A percentile compares a stretch with the other conserved stretches of the same genome.
These are phyloP conservation scores for Suillus weaverae DNA, from an alignment of 768 basidiomycete species.

Conservation along the genomic window DNA sequence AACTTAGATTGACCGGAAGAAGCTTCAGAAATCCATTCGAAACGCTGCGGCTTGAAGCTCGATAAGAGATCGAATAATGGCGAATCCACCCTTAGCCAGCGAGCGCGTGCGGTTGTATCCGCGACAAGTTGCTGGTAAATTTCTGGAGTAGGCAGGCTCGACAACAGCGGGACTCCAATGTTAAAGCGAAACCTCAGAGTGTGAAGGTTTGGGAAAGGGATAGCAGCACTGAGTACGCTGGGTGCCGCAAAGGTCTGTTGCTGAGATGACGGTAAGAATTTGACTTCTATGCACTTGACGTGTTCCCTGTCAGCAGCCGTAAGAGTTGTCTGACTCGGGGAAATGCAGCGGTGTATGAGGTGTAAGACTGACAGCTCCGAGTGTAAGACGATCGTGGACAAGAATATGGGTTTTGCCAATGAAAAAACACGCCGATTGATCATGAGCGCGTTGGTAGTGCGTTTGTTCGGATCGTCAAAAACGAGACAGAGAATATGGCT, in stretches of 20 bases:
- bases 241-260: neutral
- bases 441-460: neutral
- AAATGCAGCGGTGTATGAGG: conserved; percentile 4
- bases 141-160: neutral
- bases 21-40: conserved; percentile 6
- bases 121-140: neutral
- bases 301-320: neutral
- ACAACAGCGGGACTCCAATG: neutral
- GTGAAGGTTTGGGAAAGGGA: conserved; percentile 4
- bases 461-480: neutral
- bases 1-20: neutral
- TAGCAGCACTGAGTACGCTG: neutral
- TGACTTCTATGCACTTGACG: conserved; percentile 6
- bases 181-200: conserved; percentile 7
- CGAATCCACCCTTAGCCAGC: conserved; percentile 6
- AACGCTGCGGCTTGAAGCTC: neutral
- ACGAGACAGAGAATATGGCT: conserved; percentile 2
- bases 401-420: conserved; percentile 5
- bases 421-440: conserved; percentile 3
- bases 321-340: neutral
- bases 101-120: too few species aligned
- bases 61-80: conserved; percentile 9
- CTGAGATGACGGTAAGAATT: conserved; percentile 7
- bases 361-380: conserved; percentile 7
- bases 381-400: conserved; percentile 7